Percentiles rank a stretch among this genome's conserved stretches.
Evolutionary conservation across 2,329 filamentous ascomycete genomes (phyloP).

Genomic region (Cladophialophora exuberans): DNA sequence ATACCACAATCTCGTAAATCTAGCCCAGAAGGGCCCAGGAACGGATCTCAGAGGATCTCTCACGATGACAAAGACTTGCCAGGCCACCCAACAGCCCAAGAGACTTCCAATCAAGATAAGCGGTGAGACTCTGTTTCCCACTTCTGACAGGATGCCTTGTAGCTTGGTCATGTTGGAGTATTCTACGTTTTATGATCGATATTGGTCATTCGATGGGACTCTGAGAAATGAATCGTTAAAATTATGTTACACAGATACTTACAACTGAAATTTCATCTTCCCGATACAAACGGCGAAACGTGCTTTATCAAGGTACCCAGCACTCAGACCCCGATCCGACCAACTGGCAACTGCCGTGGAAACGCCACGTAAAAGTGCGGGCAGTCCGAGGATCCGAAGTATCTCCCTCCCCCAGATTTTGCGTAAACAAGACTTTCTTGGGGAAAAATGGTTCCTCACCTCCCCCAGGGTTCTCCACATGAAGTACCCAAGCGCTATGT

Average conservation of each 20-base stretch:
- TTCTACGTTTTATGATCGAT: too few species aligned
- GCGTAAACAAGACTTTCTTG: not conserved
- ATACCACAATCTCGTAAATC: slow-evolving; percentile 52
- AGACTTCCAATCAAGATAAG: slow-evolving; percentile 1
- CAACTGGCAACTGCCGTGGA: not conserved
- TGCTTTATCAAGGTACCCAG: too few species aligned
- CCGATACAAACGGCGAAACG: too few species aligned
- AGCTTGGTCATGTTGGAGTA: slow-evolving; percentile 14
- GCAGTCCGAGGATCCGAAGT: too few species aligned
- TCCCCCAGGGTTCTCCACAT: slow-evolving; percentile 15
- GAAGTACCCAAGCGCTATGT: not conserved
- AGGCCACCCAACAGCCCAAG: slow-evolving; percentile 19
- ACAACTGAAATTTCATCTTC: too few species aligned
- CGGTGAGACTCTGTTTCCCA: not conserved
- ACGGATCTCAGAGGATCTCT: slow-evolving; percentile 41
- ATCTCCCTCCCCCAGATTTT: slow-evolving; percentile 3
- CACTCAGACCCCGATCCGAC: not conserved
- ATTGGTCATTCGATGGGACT: too few species aligned
- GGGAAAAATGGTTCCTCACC: not conserved
- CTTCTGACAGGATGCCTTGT: slow-evolving; percentile 6
- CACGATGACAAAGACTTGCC: slow-evolving; percentile 32
- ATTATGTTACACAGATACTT: too few species aligned
- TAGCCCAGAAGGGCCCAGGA: slow-evolving; percentile 50
- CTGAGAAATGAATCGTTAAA: too few species aligned
- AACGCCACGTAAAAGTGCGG: not conserved